Evolutionary conservation across 805 yeast genomes (phyloP).

Genomic region (Scheffersomyces stipitis): DNA sequence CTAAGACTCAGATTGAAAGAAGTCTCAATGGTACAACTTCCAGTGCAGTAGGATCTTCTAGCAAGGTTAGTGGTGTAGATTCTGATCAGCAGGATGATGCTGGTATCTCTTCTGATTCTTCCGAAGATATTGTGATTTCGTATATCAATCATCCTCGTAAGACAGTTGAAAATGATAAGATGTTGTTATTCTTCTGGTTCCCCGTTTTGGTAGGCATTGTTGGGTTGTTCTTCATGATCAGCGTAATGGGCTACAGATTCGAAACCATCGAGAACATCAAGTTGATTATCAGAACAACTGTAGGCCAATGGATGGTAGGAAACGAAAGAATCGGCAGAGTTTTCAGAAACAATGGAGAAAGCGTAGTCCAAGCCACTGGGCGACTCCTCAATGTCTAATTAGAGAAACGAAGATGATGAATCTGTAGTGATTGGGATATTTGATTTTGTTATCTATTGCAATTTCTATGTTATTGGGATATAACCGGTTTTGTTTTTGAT

Average conservation of each 20-base stretch:
- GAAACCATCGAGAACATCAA: constrained; percentile 36
- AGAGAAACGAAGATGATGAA: too few relatives aligned
- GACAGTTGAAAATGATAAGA: constrained; percentile 67
- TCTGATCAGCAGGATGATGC: constrained; percentile 23
- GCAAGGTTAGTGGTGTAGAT: constrained; percentile 3
- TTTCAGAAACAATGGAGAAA: constrained; percentile 19
- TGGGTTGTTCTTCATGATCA: constrained; percentile 45
- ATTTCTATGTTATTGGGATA: too few relatives aligned
- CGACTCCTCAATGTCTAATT: too few relatives aligned
- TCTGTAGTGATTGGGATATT: too few relatives aligned
- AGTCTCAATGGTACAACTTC: constrained; percentile 23
- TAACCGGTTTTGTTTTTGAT: too few relatives aligned
- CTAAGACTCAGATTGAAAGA: constrained; percentile 35
- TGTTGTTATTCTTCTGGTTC: constrained; percentile 88
- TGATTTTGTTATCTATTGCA: too few relatives aligned
- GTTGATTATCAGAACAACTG: constrained; percentile 30
- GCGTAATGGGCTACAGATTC: constrained; percentile 40
- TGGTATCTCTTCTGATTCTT: constrained; percentile 39
- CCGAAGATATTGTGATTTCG: constrained; percentile 45
- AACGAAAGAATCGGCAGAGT: constrained; percentile 41
- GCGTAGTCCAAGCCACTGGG: constrained; percentile 5
- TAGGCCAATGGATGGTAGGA: constrained; percentile 46
- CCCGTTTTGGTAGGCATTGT: constrained; percentile 66
- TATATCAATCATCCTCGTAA: constrained; percentile 46
- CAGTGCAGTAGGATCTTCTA: constrained; percentile 5